phyloP scores from a whole-genome alignment of 208 protist genomes.

The Leishmania braziliensis region DNA sequence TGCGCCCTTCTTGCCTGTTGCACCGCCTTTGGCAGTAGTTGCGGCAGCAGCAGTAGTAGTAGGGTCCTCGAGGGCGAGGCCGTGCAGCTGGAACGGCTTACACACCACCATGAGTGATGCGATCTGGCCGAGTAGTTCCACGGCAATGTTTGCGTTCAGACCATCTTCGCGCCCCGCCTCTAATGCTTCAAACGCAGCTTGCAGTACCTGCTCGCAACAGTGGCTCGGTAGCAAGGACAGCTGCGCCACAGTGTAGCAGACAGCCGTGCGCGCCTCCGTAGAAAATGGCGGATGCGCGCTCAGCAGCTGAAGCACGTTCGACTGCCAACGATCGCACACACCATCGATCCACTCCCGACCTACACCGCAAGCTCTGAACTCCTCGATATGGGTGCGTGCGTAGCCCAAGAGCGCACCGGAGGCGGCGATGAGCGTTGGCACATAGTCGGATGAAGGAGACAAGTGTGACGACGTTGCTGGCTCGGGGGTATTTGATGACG shows the following conservation, averaged over 20 bases:
- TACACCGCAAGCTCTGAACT: not conserved
- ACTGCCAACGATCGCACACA: slow-evolving; percentile 21
- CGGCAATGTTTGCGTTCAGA: slow-evolving; percentile 34
- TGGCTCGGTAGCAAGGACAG: slow-evolving; percentile 29
- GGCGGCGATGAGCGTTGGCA: slow-evolving; percentile 22
- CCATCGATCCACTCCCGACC: slow-evolving; percentile 1
- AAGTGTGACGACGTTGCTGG: not conserved
- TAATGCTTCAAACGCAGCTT: slow-evolving; percentile 33
- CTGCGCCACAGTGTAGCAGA: slow-evolving; percentile 55
- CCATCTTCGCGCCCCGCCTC: slow-evolving; percentile 12
- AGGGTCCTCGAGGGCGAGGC: slow-evolving; percentile 14
- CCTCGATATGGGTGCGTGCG: not conserved
- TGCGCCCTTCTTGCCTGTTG: not conserved
- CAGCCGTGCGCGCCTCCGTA: slow-evolving; percentile 30
- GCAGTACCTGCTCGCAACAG: slow-evolving; percentile 31
- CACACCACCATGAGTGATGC: slow-evolving; percentile 40
- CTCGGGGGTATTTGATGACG: not conserved
- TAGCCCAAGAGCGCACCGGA: slow-evolving; percentile 30
- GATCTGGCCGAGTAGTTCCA: slow-evolving; percentile 46
- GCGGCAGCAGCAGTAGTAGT: not conserved
- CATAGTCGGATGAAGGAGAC: not conserved
- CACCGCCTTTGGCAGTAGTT: not conserved
- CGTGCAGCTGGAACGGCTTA: slow-evolving; percentile 29
- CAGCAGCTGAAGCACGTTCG: slow-evolving; percentile 42
- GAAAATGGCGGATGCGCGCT: slow-evolving; percentile 45